Evolutionary conservation across 352 stramenopile species (phyloP), one percentile per base, ranked within the genome.

Genomic region (Globisporangium cederbergense): DNA sequence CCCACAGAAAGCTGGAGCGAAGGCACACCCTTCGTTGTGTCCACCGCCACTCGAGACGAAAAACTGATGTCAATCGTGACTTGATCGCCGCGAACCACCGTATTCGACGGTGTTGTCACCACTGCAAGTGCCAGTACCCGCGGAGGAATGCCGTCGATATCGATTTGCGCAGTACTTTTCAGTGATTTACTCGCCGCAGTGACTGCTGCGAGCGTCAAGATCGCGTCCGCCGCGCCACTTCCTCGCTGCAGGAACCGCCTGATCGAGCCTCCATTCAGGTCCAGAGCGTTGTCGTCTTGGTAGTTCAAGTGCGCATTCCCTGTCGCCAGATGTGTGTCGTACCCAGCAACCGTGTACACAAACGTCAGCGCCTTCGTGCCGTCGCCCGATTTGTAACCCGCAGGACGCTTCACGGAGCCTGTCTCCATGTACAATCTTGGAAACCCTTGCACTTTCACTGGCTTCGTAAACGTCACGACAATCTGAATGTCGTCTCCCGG

Each of bases 361-460:
- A 96, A 95, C 4, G 65, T 78, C 0, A 96, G 56, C 34, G 72
- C 60, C 51, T 83, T 90, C 0, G 81, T 88, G 9, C 77, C 83
- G 45, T 77, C 81, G 1, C 87, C 87, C 28, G 74, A 77, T 28
- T 57, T 73, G 69, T 93, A 96, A 3, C 77, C 74, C 0, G 87
- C 87, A 25, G 79, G 73, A 8, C 80, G 79, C 61, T 91, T 90
- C 56, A 91, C 85, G 0, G 70, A 67, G 4, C 81, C 83, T 0
- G 85, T 94, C 61, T 93, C 81, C 13, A 95, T 68, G 57, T 86
- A 88, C 20, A 95, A 53, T 9, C 83, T 73, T 7, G 87, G 87
- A 18, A 89, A 89, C 1, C 83, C 85, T 0, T 60, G 67, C 20
- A 95, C 85, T 0, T 55, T 68, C 0, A 95, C 87, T n/a, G 82